Conservation (phyloP, 1,139 yeast species). For the Geotrichum bryndzae region DNA sequence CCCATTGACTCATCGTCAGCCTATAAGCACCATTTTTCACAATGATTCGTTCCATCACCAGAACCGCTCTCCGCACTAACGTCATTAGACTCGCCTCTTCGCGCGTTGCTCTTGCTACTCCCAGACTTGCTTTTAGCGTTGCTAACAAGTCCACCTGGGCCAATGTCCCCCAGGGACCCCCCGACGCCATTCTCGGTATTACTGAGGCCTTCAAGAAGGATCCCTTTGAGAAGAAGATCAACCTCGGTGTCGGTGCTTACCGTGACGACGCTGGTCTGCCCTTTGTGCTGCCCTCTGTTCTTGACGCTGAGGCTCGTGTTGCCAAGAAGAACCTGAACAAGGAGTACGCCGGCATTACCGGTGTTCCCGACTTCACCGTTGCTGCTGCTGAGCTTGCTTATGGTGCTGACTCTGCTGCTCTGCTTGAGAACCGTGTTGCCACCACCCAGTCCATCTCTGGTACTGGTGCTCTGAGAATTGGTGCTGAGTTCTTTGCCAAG, state of each 20-base stretch:
- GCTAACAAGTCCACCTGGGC: conserved; percentile 33
- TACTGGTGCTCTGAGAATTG: conserved; percentile 67
- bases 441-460: conserved; percentile 68
- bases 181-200: conserved; percentile 62
- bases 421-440: conserved; percentile 44
- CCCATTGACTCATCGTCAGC: neutral
- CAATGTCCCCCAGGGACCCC: conserved; percentile 51
- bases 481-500: conserved; percentile 53
- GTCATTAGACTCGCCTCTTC: conserved; percentile 10
- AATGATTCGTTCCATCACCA: conserved; percentile 18
- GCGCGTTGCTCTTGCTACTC: neutral
- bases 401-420: conserved; percentile 40
- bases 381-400: conserved; percentile 65
- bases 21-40: neutral
- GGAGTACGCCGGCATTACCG: conserved; percentile 85
- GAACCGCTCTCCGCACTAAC: conserved; percentile 14
- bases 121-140: conserved; percentile 6
- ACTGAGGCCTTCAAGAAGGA: conserved; percentile 51
- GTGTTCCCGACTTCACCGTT: conserved; percentile 64
- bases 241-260: conserved; percentile 93
- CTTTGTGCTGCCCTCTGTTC: conserved; percentile 86
- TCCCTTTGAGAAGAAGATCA: conserved; percentile 56
- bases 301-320: conserved; percentile 43
- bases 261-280: conserved; percentile 91
- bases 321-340: conserved; percentile 56